These are phyloP conservation scores for Coelastrella sp. DNA, from an alignment of 139 green algal species.

Conservation along the genomic window DNA sequence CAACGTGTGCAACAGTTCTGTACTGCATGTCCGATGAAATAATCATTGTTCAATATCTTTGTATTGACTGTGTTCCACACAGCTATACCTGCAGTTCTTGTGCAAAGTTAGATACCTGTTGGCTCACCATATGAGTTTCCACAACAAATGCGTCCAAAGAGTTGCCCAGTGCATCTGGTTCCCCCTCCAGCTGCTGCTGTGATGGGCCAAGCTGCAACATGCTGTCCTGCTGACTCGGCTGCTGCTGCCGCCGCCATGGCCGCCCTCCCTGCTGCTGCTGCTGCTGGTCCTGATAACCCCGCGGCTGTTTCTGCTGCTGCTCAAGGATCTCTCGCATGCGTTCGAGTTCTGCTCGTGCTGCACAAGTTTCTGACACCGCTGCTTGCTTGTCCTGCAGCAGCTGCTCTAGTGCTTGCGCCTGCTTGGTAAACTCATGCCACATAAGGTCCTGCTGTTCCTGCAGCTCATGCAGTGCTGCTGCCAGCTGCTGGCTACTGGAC, in stretches of 20 bases:
- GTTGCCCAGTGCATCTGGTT: not conserved
- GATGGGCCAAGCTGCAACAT: not conserved
- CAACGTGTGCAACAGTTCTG: not conserved
- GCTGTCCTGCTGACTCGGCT: not conserved
- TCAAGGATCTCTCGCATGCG: not conserved
- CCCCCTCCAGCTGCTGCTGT: conserved; percentile 30
- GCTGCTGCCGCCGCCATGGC: not conserved
- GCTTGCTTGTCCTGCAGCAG: conserved; percentile 23
- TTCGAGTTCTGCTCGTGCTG: not conserved
- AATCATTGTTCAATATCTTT: too few relatives aligned
- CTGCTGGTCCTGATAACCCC: not conserved
- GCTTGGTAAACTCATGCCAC: conserved; percentile 20
- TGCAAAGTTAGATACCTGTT: not conserved
- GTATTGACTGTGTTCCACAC: not conserved
- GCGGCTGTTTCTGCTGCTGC: not conserved
- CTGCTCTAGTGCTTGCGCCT: conserved; percentile 7
- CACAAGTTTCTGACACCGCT: not conserved
- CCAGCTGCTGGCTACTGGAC: conserved; percentile 13
- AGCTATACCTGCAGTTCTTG: not conserved
- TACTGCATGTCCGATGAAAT: too few relatives aligned
- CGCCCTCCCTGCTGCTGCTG: not conserved
- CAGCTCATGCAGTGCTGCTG: conserved; percentile 26
- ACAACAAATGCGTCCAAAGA: conserved; percentile 5
- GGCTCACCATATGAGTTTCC: conserved; percentile 26
- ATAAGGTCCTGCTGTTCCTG: conserved; percentile 10